Evolutionary conservation across 2,329 filamentous ascomycete genomes (phyloP).

Genomic region (Madurella fahalii): DNA sequence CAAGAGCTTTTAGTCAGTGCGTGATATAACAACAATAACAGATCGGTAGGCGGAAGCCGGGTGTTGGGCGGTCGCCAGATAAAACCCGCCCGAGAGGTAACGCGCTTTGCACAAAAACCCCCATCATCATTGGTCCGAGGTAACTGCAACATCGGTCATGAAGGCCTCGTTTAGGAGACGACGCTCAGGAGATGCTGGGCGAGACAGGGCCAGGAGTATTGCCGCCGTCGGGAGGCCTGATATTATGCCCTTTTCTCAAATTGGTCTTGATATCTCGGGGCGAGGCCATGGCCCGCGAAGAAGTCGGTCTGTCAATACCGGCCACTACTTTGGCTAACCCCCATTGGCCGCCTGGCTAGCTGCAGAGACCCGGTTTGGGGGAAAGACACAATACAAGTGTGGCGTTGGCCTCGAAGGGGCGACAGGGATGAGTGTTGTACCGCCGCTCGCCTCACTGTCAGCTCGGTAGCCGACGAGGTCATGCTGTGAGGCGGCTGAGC

Average conservation of each 20-base stretch:
- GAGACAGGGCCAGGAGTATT: background rate
- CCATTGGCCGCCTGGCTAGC: too few species aligned
- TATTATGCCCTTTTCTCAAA: too few species aligned
- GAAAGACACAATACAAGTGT: too few species aligned
- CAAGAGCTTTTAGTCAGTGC: background rate
- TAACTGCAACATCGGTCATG: constrained; percentile 3
- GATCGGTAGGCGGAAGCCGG: too few species aligned
- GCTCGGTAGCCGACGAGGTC: background rate
- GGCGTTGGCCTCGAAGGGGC: too few species aligned
- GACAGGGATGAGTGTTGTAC: background rate
- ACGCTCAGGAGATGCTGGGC: background rate
- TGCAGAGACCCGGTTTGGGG: too few species aligned
- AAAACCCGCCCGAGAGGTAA: constrained; percentile 14
- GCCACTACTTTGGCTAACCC: too few species aligned
- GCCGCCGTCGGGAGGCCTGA: too few species aligned
- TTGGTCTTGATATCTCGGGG: too few species aligned
- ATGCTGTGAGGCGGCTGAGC: background rate
- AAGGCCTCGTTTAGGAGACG: background rate
- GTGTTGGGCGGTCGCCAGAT: background rate
- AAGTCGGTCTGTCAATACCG: too few species aligned
- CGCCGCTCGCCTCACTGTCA: constrained; percentile 6
- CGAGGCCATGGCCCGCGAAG: too few species aligned
- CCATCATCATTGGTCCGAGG: background rate
- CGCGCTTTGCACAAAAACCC: background rate
- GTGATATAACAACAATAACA: constrained; percentile 4